These are phyloP conservation scores for Omphalotus guepiniiformis DNA, from an alignment of 768 basidiomycete species.

Conservation along the genomic window DNA sequence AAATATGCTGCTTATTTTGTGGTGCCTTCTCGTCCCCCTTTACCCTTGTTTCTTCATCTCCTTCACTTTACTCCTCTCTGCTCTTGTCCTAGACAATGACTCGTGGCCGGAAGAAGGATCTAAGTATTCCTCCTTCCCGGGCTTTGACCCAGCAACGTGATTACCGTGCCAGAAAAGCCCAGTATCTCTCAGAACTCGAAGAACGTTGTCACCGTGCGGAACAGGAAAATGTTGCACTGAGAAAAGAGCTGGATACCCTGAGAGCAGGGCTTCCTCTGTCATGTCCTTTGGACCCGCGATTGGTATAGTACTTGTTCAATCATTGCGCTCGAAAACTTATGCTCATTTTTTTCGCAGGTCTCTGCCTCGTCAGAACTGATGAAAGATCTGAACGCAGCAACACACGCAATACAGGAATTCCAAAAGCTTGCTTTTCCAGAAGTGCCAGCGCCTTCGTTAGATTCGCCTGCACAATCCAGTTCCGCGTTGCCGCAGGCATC, in stretches of 20 bases:
- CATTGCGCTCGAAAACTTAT: constrained; percentile 18
- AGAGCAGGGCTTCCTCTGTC: constrained; percentile 34
- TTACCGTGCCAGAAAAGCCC: constrained; percentile 58
- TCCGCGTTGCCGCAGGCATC: constrained; percentile 10
- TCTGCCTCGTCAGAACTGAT: constrained; percentile 42
- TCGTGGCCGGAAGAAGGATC: constrained; percentile 62
- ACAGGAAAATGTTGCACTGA: constrained; percentile 48
- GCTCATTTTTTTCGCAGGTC: not conserved
- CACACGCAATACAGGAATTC: constrained; percentile 49
- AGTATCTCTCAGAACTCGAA: constrained; percentile 54
- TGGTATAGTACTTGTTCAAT: constrained; percentile 24
- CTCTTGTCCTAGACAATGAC: constrained; percentile 38
- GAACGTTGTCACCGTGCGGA: constrained; percentile 49
- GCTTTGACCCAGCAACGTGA: constrained; percentile 60
- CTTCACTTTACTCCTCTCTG: not conserved
- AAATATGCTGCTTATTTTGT: too few relatives aligned
- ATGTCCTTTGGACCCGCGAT: constrained; percentile 21
- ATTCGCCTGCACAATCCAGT: constrained; percentile 14
- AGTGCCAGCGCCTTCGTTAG: constrained; percentile 10
- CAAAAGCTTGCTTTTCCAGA: constrained; percentile 42
- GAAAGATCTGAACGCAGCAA: constrained; percentile 41
- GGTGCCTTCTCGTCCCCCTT: not conserved
- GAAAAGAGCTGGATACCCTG: constrained; percentile 42
- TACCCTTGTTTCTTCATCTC: not conserved
- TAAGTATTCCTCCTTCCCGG: constrained; percentile 54